phyloP scores from a whole-genome alignment of 805 yeast genomes.

The Kazachstania bromeliacearum region DNA sequence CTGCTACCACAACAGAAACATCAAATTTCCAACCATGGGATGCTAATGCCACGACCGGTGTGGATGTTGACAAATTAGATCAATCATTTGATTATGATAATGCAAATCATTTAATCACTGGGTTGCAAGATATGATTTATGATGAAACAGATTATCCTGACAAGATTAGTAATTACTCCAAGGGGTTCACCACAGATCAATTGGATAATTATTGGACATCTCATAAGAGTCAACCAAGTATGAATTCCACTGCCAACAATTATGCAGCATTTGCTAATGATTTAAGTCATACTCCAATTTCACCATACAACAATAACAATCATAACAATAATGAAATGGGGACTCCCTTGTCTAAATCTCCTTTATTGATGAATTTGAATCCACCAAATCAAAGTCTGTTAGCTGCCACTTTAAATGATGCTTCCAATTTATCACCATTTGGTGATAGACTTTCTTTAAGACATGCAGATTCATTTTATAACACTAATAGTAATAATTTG shows the following conservation, averaged over 20 bases:
- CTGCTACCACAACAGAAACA: conserved; percentile 5
- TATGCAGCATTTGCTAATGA: conserved; percentile 1
- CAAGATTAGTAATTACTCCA: conserved; percentile 23
- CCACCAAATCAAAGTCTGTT: conserved; percentile 14
- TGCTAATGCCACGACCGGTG: not conserved
- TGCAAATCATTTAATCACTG: conserved; percentile 24
- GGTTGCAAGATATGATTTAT: conserved; percentile 27
- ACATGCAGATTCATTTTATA: conserved; percentile 3
- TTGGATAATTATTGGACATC: conserved; percentile 28
- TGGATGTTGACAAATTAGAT: conserved; percentile 7
- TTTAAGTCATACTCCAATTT: not conserved
- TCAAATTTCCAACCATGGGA: conserved; percentile 2
- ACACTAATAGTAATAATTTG: not conserved
- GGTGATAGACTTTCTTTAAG: conserved; percentile 2
- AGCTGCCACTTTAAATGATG: conserved; percentile 12
- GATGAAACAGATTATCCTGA: conserved; percentile 26
- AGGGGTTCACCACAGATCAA: conserved; percentile 29
- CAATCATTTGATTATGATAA: conserved; percentile 25
- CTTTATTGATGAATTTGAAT: conserved; percentile 1
- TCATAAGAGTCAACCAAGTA: conserved; percentile 6
- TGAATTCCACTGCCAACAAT: not conserved
- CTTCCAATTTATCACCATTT: conserved; percentile 6
- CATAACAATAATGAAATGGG: conserved; percentile 3
- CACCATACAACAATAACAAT: not conserved
- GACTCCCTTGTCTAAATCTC: conserved; percentile 5